A percentile compares a stretch with the other conserved stretches of the same genome.
Conservation (phyloP, 2,329 filamentous ascomycete genomes). For the Rhexocercosporidium sp. region DNA sequence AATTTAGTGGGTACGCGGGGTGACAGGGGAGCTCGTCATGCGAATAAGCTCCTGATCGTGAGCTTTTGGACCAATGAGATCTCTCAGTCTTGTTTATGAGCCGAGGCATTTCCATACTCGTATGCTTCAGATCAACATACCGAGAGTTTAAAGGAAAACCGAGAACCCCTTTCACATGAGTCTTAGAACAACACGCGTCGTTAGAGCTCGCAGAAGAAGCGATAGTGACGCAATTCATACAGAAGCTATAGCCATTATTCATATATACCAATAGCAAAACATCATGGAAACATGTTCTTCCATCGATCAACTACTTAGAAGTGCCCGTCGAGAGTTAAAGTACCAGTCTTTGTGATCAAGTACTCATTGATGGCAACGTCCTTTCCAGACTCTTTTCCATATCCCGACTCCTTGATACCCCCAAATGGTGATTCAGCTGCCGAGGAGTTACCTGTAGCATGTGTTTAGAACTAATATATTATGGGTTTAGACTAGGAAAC, state of each 20-base stretch:
- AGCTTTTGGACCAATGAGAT: neutral
- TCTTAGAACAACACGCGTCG: neutral
- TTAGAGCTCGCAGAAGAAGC: neutral
- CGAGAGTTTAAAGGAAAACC: neutral
- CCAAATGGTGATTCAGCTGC: constrained; percentile 71
- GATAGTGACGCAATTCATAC: neutral
- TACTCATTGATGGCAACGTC: constrained; percentile 69
- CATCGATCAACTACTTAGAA: constrained; percentile 44
- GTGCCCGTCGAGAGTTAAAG: constrained; percentile 62
- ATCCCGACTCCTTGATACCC: constrained; percentile 70
- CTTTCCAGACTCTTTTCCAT: constrained; percentile 71
- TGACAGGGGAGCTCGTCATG: constrained; percentile 1
- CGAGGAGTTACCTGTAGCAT: constrained; percentile 59
- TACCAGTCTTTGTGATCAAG: constrained; percentile 68
- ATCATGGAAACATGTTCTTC: neutral
- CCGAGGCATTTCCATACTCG: constrained; percentile 9
- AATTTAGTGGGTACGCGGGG: neutral
- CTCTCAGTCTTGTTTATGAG: neutral
- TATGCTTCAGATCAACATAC: neutral
- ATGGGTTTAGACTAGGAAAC: constrained; percentile 17
- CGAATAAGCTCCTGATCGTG: neutral
- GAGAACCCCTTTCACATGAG: constrained; percentile 3
- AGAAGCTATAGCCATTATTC: neutral
- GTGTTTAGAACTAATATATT: constrained; percentile 9
- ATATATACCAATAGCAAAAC: neutral